Base-by-base conservation (phyloP, 2,329 filamentous ascomycete genomes). In the Colletotrichum kahawae region DNA sequence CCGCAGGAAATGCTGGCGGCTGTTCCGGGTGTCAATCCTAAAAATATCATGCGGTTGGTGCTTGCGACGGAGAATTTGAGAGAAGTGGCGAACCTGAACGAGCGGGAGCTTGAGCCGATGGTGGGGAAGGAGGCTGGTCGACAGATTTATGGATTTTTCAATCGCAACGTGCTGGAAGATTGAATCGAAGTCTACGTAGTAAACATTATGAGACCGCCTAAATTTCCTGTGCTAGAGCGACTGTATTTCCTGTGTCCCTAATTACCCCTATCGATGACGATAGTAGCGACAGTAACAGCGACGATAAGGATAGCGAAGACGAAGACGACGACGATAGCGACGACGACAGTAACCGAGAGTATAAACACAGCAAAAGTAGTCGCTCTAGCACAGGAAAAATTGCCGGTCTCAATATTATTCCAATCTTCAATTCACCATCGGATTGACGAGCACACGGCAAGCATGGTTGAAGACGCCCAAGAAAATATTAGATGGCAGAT, bases 1-100 rank as follows among this genome's bases (percentile, higher is more conserved):
- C 95, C 95, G 33, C 95, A 97, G 84, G 96, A 98, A 82, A 98
- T 98, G 95, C 85, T 99, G 77, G 88, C 93, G 33, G 90, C 92
- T 2, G 93, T 98, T 14, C 97, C 97, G 0, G 97, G 97, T 0
- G 91, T 98, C 16, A 96, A 92, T 38, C 92, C 93, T 13, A 94
- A 95, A 84, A 95, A 95, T 76, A 88, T 98, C 38, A 92, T 91
- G 80, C 92, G 91, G 76, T 79, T 99, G 60, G 92, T 94, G 38
- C 81, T 95, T 24, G 90, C 94, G 81, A 91, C 93, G 78, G 93
- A 93, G 78, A 98, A 92, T 83, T 88, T 99, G 38, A 87, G 89
- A 68, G 95, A 97, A 79, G 88, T 99, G 78, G 95, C 95, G 36
- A 98, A 98, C 84, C 95, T 98, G 91, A 88, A 88, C n/a, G 88